These are phyloP conservation scores for Dipteronia sinensis DNA, from an alignment of 345 rosid genomes.

Conservation along the genomic window DNA sequence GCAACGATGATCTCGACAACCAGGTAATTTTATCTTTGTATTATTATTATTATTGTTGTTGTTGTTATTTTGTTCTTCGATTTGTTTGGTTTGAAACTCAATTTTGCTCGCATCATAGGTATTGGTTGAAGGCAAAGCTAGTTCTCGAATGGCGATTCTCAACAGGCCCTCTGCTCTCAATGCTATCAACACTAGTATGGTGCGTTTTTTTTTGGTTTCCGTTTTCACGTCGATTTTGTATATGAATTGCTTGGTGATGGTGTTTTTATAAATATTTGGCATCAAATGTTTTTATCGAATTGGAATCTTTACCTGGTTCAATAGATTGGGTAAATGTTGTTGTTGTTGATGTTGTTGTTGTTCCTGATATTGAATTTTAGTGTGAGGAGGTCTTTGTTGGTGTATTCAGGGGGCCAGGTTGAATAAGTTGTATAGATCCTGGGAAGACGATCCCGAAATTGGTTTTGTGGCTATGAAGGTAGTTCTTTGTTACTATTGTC, in stretches of 20 bases:
- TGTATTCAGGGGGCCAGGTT: constrained; percentile 54
- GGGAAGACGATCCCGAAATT: constrained; percentile 84
- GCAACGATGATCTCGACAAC: constrained; percentile 49
- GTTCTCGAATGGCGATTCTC: constrained; percentile 77
- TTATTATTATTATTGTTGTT: neutral
- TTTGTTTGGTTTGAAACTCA: neutral
- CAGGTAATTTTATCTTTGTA: constrained; percentile 38
- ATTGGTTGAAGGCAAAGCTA: constrained; percentile 66
- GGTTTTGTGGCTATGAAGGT: constrained; percentile 88
- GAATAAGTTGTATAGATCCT: constrained; percentile 65
- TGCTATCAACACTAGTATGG: constrained; percentile 79
- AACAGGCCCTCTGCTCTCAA: constrained; percentile 83
- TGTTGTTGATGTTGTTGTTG: neutral
- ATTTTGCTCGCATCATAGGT: constrained; percentile 40
- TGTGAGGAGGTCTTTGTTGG: neutral
- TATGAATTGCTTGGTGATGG: neutral
- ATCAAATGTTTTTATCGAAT: neutral
- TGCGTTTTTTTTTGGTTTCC: constrained; percentile 22
- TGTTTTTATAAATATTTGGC: neutral
- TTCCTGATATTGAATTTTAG: neutral
- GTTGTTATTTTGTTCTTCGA: neutral
- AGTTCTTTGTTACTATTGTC: constrained; percentile 12
- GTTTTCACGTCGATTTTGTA: neutral
- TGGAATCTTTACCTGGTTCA: neutral
- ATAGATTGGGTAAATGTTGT: neutral